phyloP scores from a whole-genome alignment of 2,329 filamentous ascomycete species.

The Orbilia quercus region DNA sequence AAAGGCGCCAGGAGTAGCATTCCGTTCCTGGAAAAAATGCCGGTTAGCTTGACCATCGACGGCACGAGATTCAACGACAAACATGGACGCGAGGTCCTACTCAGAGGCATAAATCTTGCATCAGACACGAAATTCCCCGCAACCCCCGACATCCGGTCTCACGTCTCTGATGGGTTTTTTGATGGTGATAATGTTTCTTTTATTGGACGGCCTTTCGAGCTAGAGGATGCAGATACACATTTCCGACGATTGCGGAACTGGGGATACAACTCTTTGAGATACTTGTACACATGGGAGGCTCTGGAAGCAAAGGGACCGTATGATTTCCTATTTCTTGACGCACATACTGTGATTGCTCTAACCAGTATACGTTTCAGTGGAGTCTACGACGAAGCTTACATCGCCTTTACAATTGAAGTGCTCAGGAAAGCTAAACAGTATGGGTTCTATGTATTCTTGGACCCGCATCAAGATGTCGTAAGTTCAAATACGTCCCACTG shows the following conservation, averaged over 20 bases:
- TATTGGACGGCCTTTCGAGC: conserved; percentile 82
- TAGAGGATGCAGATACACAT: conserved; percentile 84
- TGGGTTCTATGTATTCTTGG: conserved; percentile 97
- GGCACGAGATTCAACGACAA: conserved; percentile 84
- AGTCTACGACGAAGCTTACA: conserved; percentile 92
- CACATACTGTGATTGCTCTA: not conserved
- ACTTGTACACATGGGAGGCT: conserved; percentile 99
- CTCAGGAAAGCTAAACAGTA: conserved; percentile 86
- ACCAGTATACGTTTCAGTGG: conserved; percentile 65
- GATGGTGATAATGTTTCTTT: conserved; percentile 93
- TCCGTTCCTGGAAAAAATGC: conserved; percentile 68
- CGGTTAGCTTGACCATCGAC: conserved; percentile 82
- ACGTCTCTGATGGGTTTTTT: conserved; percentile 82
- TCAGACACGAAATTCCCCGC: conserved; percentile 91
- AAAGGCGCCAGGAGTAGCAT: not conserved
- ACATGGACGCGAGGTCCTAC: conserved; percentile 82
- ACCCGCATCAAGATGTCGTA: conserved; percentile 97
- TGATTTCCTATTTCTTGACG: conserved; percentile 7
- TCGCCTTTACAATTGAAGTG: conserved; percentile 87
- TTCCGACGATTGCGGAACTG: conserved; percentile 86
- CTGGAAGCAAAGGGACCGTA: conserved; percentile 87
- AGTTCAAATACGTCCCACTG: conserved; percentile 62
- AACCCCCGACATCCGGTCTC: conserved; percentile 81
- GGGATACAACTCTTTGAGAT: conserved; percentile 96
- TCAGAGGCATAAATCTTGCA: conserved; percentile 94